Conservation (phyloP, 371 early-diverging fungal genomes). For the Lichtheimia corymbifera region DNA sequence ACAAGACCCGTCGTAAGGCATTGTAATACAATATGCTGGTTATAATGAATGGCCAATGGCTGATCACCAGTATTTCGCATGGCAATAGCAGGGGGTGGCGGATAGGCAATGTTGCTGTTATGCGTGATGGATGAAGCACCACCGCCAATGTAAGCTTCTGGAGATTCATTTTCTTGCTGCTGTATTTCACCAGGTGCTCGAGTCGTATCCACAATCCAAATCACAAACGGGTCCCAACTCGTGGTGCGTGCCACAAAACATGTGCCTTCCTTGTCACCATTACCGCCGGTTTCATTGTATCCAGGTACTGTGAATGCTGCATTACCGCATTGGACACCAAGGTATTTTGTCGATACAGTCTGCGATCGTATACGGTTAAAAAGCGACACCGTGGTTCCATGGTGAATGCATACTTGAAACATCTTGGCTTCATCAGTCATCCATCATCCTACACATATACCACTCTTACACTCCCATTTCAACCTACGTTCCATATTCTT, state of each 20-base stretch:
- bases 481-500: slow-evolving; percentile 67
- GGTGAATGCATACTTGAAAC: slow-evolving; percentile 71
- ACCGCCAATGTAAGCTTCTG: slow-evolving; percentile 26
- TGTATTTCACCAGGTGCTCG: slow-evolving; percentile 28
- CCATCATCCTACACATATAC: background rate
- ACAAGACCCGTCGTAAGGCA: slow-evolving; percentile 76
- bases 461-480: background rate
- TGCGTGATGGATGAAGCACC: slow-evolving; percentile 6
- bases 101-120: slow-evolving; percentile 31
- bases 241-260: slow-evolving; percentile 81
- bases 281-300: slow-evolving; percentile 16
- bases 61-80: slow-evolving; percentile 21
- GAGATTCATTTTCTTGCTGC: slow-evolving; percentile 17
- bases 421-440: background rate
- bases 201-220: slow-evolving; percentile 81
- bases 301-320: slow-evolving; percentile 16
- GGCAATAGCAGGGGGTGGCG: slow-evolving; percentile 32
- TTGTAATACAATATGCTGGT: slow-evolving; percentile 75
- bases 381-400: slow-evolving; percentile 78
- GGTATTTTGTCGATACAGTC: slow-evolving; percentile 82
- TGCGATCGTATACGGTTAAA: slow-evolving; percentile 88
- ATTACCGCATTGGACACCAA: slow-evolving; percentile 59
- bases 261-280: slow-evolving; percentile 28
- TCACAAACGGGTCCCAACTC: slow-evolving; percentile 86
- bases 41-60: slow-evolving; percentile 50